Percentiles rank a stretch among this genome's conserved stretches.
These are phyloP conservation scores for Diddensiella santjacobensis DNA, from an alignment of 805 yeast genomes.

Conservation along the genomic window DNA sequence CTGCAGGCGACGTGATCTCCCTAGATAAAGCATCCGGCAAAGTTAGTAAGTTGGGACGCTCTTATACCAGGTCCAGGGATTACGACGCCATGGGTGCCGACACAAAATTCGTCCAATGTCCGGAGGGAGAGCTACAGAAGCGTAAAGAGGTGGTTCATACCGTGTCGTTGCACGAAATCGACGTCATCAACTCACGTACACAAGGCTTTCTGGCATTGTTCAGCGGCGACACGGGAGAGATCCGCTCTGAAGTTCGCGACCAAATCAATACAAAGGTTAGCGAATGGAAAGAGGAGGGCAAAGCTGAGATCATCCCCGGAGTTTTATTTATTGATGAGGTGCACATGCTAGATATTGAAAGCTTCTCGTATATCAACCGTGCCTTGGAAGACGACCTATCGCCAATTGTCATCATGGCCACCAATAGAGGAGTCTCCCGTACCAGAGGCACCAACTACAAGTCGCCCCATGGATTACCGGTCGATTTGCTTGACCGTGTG, in stretches of 20 bases:
- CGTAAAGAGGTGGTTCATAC: constrained; percentile 95
- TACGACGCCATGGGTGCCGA: constrained; percentile 99
- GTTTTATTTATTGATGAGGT: constrained; percentile 97
- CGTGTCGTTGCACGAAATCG: constrained; percentile 96
- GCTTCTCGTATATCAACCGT: constrained; percentile 90
- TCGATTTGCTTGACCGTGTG: constrained; percentile 89
- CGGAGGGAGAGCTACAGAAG: constrained; percentile 97
- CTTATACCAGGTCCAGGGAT: constrained; percentile 93
- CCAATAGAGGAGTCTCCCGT: constrained; percentile 91
- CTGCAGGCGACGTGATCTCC: constrained; percentile 95
- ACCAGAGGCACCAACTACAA: constrained; percentile 91
- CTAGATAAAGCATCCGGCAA: constrained; percentile 95
- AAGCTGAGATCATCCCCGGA: constrained; percentile 95
- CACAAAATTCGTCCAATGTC: constrained; percentile 95
- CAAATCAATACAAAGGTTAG: constrained; percentile 96
- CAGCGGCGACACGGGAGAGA: constrained; percentile 97
- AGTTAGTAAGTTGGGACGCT: constrained; percentile 89
- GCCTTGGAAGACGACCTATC: constrained; percentile 96
- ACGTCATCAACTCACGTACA: constrained; percentile 93
- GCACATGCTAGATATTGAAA: constrained; percentile 96
- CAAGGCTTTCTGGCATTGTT: constrained; percentile 96
- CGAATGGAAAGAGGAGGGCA: constrained; percentile 98
- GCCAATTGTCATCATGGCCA: constrained; percentile 97
- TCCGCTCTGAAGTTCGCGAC: constrained; percentile 89
- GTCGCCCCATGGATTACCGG: constrained; percentile 97